Evolutionary conservation across 2,329 filamentous ascomycete species (phyloP), one percentile per base, ranked within the genome.

Genomic region (Cadophora gregata): DNA sequence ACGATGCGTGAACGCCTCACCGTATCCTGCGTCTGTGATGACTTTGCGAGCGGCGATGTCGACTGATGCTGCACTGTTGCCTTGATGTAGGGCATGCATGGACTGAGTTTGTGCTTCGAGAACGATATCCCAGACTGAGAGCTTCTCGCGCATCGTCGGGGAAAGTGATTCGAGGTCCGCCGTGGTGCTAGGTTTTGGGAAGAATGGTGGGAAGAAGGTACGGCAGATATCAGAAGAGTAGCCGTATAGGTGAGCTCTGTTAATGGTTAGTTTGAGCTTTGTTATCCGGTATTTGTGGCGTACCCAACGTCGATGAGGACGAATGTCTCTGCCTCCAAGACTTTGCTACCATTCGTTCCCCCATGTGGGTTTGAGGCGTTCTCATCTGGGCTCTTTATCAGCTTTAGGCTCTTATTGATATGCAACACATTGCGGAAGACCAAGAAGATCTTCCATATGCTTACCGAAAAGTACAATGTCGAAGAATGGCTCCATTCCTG

Each of bases 211-310:
- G 73, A 88, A 86, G 77, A 90, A 90, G 53, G 85, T 88, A 19
- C 88, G 83, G 71, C 85, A 88, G 8, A 90, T 86, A 69, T 90
- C 86, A 1, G 86, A 89, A 4, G 84, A 87, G 75, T 90, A 90
- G 4, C 88, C 87, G 53, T 85, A 80, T 36, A 88, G 82, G 74
- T 89, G 87, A 0, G 85, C 86, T 78, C 67, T 63, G 42, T 21
- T 24, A 21, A 59, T 29, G 33, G 29, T 47, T 19, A 42, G 25
- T 19, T 27, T 19, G 9, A 3, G 9, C 25, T 2, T 19, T 10
- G 9, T 19, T 8, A 62, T 4, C 24, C 12, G 2, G 24, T 48
- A 4, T 25, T 58, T 25, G 12, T 42, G 51, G 66, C 76, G 55
- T 64, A 76, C 71, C 81, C 86, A 12, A 89, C 86, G 66, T 90